Percentiles rank a stretch among this genome's conserved stretches.
Conservation (phyloP, 2,329 filamentous ascomycete genomes). For the Basipetospora chlamydospora region DNA sequence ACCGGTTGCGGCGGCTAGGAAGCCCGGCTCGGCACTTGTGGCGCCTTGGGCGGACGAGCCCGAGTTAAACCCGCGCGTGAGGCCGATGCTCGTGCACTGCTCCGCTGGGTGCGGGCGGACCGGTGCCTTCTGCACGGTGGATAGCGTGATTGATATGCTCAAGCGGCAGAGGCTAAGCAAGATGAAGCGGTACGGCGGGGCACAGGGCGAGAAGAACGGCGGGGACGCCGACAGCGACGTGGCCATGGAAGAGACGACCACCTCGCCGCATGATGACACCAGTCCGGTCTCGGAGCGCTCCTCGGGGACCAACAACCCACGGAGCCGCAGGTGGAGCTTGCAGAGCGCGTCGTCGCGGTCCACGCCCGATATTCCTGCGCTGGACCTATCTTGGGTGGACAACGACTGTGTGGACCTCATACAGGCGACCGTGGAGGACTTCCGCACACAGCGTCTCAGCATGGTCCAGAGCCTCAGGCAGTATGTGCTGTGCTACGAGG, state of each 20-base stretch:
- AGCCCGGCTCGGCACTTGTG: no score
- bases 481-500: constrained; percentile 94
- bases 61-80: constrained; percentile 31
- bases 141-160: constrained; percentile 90
- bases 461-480: constrained; percentile 95
- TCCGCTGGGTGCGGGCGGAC: constrained; percentile 92
- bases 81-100: constrained; percentile 85
- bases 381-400: constrained; percentile 50
- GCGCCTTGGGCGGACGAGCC: constrained; percentile 42
- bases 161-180: constrained; percentile 56
- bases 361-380: constrained; percentile 4
- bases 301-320: no score
- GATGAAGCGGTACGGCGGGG: constrained; percentile 8
- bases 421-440: constrained; percentile 78
- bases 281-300: no score
- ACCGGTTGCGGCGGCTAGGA: not conserved
- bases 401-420: constrained; percentile 65
- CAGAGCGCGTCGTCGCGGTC: not conserved
- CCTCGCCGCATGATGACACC: no score
- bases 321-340: not conserved
- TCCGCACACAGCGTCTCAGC: constrained; percentile 73
- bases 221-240: constrained; percentile 31
- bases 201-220: no score
- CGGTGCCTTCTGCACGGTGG: constrained; percentile 91
- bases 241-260: constrained; percentile 21